Evolutionary conservation across 2,329 filamentous ascomycete genomes (phyloP), one percentile per base, ranked within the genome.

Genomic region (Capronia coronata): DNA sequence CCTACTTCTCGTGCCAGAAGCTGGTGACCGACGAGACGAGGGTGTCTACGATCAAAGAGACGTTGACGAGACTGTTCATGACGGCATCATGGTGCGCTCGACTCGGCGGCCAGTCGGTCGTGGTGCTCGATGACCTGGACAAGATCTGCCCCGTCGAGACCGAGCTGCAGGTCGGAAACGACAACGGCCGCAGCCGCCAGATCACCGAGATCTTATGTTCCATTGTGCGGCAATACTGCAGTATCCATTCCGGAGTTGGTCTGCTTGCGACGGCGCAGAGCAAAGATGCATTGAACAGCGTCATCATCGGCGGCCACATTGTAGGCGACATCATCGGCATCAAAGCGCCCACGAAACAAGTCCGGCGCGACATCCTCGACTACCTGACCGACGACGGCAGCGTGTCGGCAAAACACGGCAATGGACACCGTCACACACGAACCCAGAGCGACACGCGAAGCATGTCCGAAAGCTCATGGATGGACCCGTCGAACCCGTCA

Each of bases 101-200:
- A 52, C 76, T 93, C 0, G 90, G 89, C 18, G 93, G 93, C 3
- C 83, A 81, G 55, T 80, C 90, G 0, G 66, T 97, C 2, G 86
- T 98, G 16, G 80, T 98, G 42, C 74, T 98, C 1, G 93, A 98
- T 63, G 93, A 98, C 62, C 71, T 98, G 5, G 93, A 98, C 67
- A 88, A 87, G 62, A 75, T 98, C 1, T 97, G 91, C 63, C 91
- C 93, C 0, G 84, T 83, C 1, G 94, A 98, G 68, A 96, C 90
- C 0, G 93, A 98, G 65, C 75, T 98, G 10, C 88, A 96, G 67
- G 87, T 94, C 3, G 88, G 88, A 54, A 90, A 89, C 52, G 89
- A 97, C 59, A 97, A 98, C 62, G 87, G 87, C 14, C 80, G 91
- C 56, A 97, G 90, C 65, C 81, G 89, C 27, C 90, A 97, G 61